Evolutionary conservation across 352 stramenopile genomes (phyloP), one percentile per base, ranked within the genome.

Genomic region (Pelagophyceae sp.): DNA sequence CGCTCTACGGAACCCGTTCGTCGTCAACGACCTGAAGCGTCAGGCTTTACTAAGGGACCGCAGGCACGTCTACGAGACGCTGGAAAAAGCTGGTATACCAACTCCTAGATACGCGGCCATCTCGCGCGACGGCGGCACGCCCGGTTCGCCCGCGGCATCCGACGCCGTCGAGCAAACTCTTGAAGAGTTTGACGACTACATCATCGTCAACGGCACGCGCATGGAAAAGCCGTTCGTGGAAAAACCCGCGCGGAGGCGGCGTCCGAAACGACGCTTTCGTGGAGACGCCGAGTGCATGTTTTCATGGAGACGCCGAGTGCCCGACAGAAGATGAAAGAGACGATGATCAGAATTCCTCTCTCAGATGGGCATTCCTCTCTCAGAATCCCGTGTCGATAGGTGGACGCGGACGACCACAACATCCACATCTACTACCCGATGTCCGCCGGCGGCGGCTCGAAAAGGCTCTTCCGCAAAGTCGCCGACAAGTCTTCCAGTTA

Each of bases 151-250:
- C 80, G 85, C 76, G 65, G 65, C 23, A 72, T 23, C 64, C 29
- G 25, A 27, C 29, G 45, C 11, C 45, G 11, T 23, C 23, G 35
- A 2, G 81, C 11, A 83, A 38, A 85, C 71, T 40, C 78, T 92
- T 19, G 80, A 87, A 40, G 88, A 95, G 70, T 87, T 87, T 81
- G 89, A 93, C 74, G 87, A 93, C 80, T 87, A 91, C 71, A 94
- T 94, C 77, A 83, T 92, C 78, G 82, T 98, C 60, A 98, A 98
- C 81, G 95, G 94, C 38, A 89, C 98, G 40, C 88, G 87, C 64
- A 96, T 99, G 76, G 92, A 98, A 83, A 99, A 99, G 83, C 97
- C 96, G 0, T 99, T 99, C 80, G 96, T 99, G 0, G 97, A 99
- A 84, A 99, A 99, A 85, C 97, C 97, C 0, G 94, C 97, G 31